These are phyloP conservation scores for Podospora appendiculata DNA, from an alignment of 495 filamentous ascomycete genomes.

Conservation along the genomic window DNA sequence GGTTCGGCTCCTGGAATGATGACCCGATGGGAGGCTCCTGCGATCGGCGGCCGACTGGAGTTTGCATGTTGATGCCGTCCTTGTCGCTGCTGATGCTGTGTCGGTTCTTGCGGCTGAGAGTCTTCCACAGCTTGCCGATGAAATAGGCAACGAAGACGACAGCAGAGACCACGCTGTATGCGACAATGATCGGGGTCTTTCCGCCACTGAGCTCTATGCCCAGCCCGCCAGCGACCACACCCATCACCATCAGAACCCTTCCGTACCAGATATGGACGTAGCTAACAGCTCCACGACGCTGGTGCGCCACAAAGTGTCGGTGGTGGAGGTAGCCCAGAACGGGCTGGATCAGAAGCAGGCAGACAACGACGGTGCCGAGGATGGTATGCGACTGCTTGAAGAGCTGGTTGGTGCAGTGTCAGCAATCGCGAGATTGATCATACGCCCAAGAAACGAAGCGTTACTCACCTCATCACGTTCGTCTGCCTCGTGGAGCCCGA, in stretches of 20 bases:
- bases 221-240: slow-evolving; percentile 63
- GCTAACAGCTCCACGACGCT: slow-evolving; percentile 45
- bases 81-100: no score
- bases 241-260: slow-evolving; percentile 52
- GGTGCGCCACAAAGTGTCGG: slow-evolving; percentile 38
- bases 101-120: not conserved
- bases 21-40: not conserved
- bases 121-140: slow-evolving; percentile 13
- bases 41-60: not conserved
- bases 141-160: slow-evolving; percentile 41
- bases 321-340: slow-evolving; percentile 60
- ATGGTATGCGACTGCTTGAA: slow-evolving; percentile 35
- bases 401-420: slow-evolving; percentile 17
- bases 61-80: no score
- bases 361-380: slow-evolving; percentile 54
- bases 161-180: slow-evolving; percentile 53
- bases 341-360: slow-evolving; percentile 55
- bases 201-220: slow-evolving; percentile 48
- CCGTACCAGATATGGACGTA: slow-evolving; percentile 65
- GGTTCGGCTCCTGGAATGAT: not conserved
- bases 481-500: slow-evolving; percentile 47
- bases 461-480: slow-evolving; percentile 28
- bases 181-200: slow-evolving; percentile 40
- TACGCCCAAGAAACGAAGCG: not conserved
- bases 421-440: not conserved